phyloP scores from a whole-genome alignment of 129 eudicot species.

The Flaveria linearis region DNA sequence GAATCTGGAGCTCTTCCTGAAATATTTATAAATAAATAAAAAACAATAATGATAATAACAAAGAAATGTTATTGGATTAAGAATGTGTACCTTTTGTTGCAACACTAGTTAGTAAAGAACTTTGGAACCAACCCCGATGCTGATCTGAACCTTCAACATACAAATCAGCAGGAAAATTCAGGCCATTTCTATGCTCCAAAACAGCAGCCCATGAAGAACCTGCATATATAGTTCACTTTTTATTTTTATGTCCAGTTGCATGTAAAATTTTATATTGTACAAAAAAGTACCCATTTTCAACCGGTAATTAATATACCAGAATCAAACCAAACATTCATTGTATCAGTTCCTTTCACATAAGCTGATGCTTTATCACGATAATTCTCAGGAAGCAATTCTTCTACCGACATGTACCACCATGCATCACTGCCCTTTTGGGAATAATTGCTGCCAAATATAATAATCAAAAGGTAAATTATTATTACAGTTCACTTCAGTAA shows the following conservation, averaged over 20 bases:
- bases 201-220: conserved; percentile 99
- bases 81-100: conserved; percentile 69
- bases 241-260: conserved; percentile 18
- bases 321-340: conserved; percentile 99
- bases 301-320: conserved; percentile 53
- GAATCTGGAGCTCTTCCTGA: conserved; percentile 91
- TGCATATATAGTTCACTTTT: conserved; percentile 17
- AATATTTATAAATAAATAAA: conserved; percentile 10
- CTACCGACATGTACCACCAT: conserved; percentile 95
- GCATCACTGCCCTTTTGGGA: conserved; percentile 96
- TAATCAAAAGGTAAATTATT: background rate
- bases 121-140: conserved; percentile 99
- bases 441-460: conserved; percentile 69
- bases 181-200: conserved; percentile 68
- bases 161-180: conserved; percentile 84
- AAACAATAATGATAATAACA: conserved; percentile 20
- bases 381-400: conserved; percentile 85
- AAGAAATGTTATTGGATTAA: background rate
- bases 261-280: background rate
- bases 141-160: conserved; percentile 98
- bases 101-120: conserved; percentile 88
- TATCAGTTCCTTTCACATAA: conserved; percentile 88
- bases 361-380: conserved; percentile 81
- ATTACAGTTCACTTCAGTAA: conserved; percentile 4
- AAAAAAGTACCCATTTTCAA: background rate